Base-by-base conservation (phyloP, 2,329 filamentous ascomycete species). In the Ophiostoma populinum region DNA sequence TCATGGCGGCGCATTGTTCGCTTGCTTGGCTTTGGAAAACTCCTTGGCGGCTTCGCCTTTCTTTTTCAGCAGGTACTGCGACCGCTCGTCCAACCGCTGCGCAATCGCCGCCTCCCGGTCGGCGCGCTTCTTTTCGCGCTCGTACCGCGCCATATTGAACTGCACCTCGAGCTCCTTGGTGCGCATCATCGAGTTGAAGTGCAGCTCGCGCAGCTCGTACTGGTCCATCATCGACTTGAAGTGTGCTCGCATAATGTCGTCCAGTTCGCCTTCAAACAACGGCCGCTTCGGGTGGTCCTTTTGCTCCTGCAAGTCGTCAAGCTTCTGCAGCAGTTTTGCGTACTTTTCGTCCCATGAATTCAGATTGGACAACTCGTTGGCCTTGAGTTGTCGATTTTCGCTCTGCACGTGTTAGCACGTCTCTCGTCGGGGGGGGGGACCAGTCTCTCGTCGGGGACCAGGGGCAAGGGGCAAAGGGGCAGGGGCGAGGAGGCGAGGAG, bases 11-110 rank as follows among this genome's bases (percentile, higher is more conserved):
- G 42, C 37, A 55, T 69, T 56, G 71, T 93, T 20, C 11, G 24
- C 87, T 80, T 98, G 90, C 63, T 95, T 95, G 61, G 95, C 95
- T 61, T 95, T 98, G n/a, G n/a, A n/a, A n/a, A n/a, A n/a, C n/a
- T n/a, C n/a, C n/a, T n/a, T 54, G 98, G 90, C 18, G 94, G 87
- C 49, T 98, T 98, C 47, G 94, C 87, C 54, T 94, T 95, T 48
- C 98, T 73, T 57, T 98, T 90, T 48, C 24, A 85, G 90, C 54
- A 95, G 94, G 2, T 85, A 92, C 45, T 86, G 82, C 17, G 95
- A 85, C 57, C 98, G 90, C 24, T 75, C 67, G 47, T 90, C 93
- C 35, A 98, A 66, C 44, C 87, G 80, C 42, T 85, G 76, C 39
- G 82, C 81, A 47, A 85, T 80, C 37, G 67, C 68, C 16, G 75